phyloP scores from a whole-genome alignment of 2,329 filamentous ascomycete genomes.

The Capronia americana region DNA sequence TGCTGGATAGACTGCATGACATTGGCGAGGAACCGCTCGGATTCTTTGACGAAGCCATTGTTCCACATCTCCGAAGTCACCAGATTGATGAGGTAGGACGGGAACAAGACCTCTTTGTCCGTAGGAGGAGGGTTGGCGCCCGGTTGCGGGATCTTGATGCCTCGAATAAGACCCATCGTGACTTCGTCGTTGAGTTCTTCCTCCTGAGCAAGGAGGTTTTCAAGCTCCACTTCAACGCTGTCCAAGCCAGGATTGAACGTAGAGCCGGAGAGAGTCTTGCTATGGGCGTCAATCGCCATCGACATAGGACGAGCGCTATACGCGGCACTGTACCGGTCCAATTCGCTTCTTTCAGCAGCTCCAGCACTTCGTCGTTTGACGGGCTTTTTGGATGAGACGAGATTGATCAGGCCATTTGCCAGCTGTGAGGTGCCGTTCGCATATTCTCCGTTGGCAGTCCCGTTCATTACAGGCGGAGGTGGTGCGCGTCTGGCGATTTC shows the following conservation, averaged over 20 bases:
- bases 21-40: slow-evolving; percentile 96
- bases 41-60: slow-evolving; percentile 99
- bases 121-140: slow-evolving; percentile 86
- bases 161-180: slow-evolving; percentile 91
- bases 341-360: slow-evolving; percentile 75
- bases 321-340: slow-evolving; percentile 87
- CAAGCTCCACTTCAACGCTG: slow-evolving; percentile 92
- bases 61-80: slow-evolving; percentile 99
- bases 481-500: slow-evolving; percentile 81
- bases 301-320: slow-evolving; percentile 96
- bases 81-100: slow-evolving; percentile 97
- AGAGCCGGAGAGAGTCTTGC: slow-evolving; percentile 74
- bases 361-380: slow-evolving; percentile 87
- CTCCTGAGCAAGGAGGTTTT: slow-evolving; percentile 91
- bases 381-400: slow-evolving; percentile 95
- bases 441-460: slow-evolving; percentile 61
- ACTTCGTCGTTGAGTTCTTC: slow-evolving; percentile 97
- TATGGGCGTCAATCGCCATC: slow-evolving; percentile 79
- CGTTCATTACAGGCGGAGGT: slow-evolving; percentile 64
- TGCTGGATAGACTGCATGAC: slow-evolving; percentile 99
- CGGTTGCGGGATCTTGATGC: slow-evolving; percentile 93
- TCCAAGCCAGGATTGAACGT: slow-evolving; percentile 82
- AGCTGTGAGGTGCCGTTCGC: slow-evolving; percentile 65
- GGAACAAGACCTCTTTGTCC: slow-evolving; percentile 98
- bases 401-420: slow-evolving; percentile 85